These are phyloP conservation scores for Gymnopilus dilepis DNA, from an alignment of 768 basidiomycete species.

Conservation along the genomic window DNA sequence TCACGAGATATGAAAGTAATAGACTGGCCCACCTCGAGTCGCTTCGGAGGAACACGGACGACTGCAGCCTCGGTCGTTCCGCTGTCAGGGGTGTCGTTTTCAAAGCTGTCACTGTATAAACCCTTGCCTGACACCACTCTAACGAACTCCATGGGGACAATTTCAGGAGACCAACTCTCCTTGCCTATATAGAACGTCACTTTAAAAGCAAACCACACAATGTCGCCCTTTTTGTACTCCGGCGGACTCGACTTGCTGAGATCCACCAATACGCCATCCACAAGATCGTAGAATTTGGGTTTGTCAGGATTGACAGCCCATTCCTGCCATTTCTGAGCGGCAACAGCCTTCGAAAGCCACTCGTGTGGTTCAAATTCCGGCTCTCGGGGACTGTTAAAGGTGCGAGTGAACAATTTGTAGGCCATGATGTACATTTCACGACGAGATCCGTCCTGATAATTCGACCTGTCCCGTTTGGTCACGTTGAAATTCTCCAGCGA, in stretches of 20 bases:
- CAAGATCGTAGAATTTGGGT: neutral
- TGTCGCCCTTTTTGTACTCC: neutral
- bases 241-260: neutral
- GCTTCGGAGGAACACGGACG: too few species aligned
- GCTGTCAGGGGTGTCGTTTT: too few species aligned
- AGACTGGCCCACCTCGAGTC: too few species aligned
- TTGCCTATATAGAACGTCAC: neutral
- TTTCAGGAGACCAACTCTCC: neutral
- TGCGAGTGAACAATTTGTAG: neutral
- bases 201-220: neutral
- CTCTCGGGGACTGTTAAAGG: too few species aligned
- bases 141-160: neutral
- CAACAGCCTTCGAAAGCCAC: neutral
- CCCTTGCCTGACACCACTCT: neutral
- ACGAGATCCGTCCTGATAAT: neutral
- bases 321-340: neutral
- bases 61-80: too few species aligned
- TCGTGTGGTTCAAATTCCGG: neutral
- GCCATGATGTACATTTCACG: neutral
- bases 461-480: neutral
- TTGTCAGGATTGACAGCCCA: neutral
- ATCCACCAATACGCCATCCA: neutral
- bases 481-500: neutral
- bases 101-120: too few species aligned
- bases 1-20: too few species aligned